Conservation (phyloP, 1,284 basidiomycete species). For the Gymnopus androsaceus region DNA sequence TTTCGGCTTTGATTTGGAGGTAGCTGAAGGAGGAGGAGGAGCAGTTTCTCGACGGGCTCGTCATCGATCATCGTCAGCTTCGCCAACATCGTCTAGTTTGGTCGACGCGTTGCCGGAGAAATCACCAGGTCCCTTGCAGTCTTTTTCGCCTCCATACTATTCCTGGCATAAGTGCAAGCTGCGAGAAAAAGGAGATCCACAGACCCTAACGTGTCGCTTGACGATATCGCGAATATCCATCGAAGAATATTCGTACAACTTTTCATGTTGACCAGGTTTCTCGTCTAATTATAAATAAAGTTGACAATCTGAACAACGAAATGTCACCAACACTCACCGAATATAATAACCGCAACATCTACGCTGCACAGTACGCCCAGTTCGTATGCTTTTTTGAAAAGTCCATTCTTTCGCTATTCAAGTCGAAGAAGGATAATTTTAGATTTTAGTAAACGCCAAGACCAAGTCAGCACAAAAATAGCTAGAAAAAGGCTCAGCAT, state of each 20-base stretch:
- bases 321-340: slow-evolving; percentile 46
- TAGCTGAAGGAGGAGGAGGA: neutral
- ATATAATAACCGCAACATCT: slow-evolving; percentile 71
- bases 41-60: slow-evolving; percentile 33
- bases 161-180: slow-evolving; percentile 2
- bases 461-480: slow-evolving; percentile 27
- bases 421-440: slow-evolving; percentile 19
- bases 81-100: slow-evolving; percentile 37
- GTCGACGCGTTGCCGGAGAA: slow-evolving; percentile 31
- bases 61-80: slow-evolving; percentile 48
- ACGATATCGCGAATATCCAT: slow-evolving; percentile 51
- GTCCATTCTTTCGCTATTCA: slow-evolving; percentile 61
- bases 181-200: slow-evolving; percentile 19
- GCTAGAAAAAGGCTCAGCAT: slow-evolving; percentile 13
- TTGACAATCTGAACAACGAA: too few relatives aligned
- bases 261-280: slow-evolving; percentile 52
- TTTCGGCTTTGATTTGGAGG: neutral
- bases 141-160: slow-evolving; percentile 55
- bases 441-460: slow-evolving; percentile 27
- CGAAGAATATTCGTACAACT: slow-evolving; percentile 62
- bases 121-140: slow-evolving; percentile 46
- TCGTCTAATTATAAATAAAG: slow-evolving; percentile 35
- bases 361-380: slow-evolving; percentile 70
- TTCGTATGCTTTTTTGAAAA: slow-evolving; percentile 77
- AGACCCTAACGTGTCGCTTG: slow-evolving; percentile 48